Base-by-base conservation (phyloP, 2,329 filamentous ascomycete genomes). In the Penicillium nordicum region DNA sequence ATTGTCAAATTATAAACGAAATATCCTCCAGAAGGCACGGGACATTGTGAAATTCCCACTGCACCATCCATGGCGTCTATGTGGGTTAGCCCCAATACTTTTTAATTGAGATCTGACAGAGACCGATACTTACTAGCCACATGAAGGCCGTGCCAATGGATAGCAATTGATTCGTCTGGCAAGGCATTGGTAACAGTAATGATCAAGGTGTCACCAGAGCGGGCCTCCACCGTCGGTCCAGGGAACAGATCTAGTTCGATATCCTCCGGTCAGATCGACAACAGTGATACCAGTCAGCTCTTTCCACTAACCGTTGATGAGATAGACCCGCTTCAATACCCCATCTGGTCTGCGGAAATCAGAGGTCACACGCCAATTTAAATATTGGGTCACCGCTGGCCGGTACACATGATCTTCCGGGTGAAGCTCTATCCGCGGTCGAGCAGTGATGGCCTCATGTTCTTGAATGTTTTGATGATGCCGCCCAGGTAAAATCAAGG, bases 41-140 rank as follows among this genome's bases (percentile, higher is more conserved):
- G 70, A 61, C 87, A 90, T 68, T 92, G 89, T 1, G 86, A 83
- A 27, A 89, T 83, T 45, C 81, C 80, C 0, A 76, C 74, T 0
- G 87, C 84, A 0, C 89, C 89, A 70, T 93, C 89, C 85, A 91
- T 90, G 29, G 59, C 54, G 58, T 69, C 67, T 68, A 55, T 12
- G 9, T 9, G 12, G 1, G 18, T 64, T 44, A 63, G 57, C 30
- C n/a, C 46, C 14, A 3, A 32, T 9, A 16, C 1, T 10, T 46
- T 46, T 25, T 18, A 9, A 27, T 23, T 7, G 12, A 21, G 12
- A 5, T n/a, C 7, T 18, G 29, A 2, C 10, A 23, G 27, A n/a
- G 18, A 36, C 27, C 42, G 23, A 9, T 8, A 32, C 57, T 42
- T 63, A 76, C 74, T 74, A 57, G 65, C 55, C 63, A 78, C 73